A percentile compares a stretch with the other conserved stretches of the same genome.
Evolutionary conservation across 257 asterid genomes (phyloP).

Genomic region (Primulina tabacum): DNA sequence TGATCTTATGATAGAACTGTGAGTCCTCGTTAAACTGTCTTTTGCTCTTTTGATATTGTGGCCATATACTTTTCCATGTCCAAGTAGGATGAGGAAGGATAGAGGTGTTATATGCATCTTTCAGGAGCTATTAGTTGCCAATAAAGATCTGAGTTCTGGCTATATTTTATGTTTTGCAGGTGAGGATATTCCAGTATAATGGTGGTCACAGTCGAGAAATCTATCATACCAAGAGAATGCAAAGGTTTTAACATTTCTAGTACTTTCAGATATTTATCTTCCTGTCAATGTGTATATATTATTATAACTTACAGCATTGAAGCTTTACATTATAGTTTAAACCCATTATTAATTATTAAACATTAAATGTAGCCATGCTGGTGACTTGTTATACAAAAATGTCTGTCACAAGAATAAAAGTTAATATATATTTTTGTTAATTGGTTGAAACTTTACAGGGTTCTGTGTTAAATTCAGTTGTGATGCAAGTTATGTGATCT

Average conservation of each 20-base stretch:
- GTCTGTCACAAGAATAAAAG: background rate
- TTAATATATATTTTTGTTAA: too few species aligned
- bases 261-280: conserved; percentile 4
- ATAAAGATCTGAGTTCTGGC: background rate
- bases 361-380: too few species aligned
- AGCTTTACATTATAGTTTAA: background rate
- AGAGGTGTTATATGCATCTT: background rate
- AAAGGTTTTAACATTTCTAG: conserved; percentile 47
- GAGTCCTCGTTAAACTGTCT: conserved; percentile 31
- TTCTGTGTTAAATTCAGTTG: conserved; percentile 90
- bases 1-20: conserved; percentile 98
- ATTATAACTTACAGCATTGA: background rate
- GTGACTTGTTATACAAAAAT: too few species aligned
- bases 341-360: background rate
- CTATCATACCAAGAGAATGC: conserved; percentile 97
- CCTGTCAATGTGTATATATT: conserved; percentile 3
- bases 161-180: conserved; percentile 45
- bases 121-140: background rate
- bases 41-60: background rate
- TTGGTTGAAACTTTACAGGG: conserved; percentile 43
- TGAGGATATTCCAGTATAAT: conserved; percentile 82
- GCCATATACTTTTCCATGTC: background rate
- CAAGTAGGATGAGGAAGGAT: background rate
- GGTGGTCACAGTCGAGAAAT: conserved; percentile 98
- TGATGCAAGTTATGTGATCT: conserved; percentile 79